Evolutionary conservation across 2,329 filamentous ascomycete genomes (phyloP).

Genomic region (Venturia oleaginea): DNA sequence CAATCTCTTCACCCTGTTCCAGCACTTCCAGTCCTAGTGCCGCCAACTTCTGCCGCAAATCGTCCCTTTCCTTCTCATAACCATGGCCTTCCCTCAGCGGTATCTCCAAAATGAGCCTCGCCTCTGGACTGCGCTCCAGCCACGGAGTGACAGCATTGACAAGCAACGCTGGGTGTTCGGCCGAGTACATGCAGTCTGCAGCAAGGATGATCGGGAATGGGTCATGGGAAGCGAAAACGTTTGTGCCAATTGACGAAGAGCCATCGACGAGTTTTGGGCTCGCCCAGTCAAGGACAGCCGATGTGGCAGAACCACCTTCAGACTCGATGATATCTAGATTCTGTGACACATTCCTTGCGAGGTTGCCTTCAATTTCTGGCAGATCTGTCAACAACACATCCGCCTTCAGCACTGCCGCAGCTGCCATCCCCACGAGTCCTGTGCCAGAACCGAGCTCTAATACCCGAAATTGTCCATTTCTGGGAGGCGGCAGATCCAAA

Average conservation of each 20-base stretch:
- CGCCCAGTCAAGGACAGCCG: conserved; percentile 65
- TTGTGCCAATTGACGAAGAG: background rate
- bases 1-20: conserved; percentile 53
- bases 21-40: conserved; percentile 43
- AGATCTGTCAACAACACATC: conserved; percentile 73
- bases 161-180: conserved; percentile 69
- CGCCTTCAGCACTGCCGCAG: conserved; percentile 60
- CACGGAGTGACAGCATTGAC: conserved; percentile 61
- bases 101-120: conserved; percentile 69
- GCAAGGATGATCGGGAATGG: conserved; percentile 58
- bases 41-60: conserved; percentile 55
- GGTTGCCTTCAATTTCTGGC: conserved; percentile 71
- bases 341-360: conserved; percentile 59
- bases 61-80: conserved; percentile 54
- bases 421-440: conserved; percentile 79
- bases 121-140: conserved; percentile 46
- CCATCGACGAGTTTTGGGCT: conserved; percentile 42
- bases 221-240: background rate
- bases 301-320: conserved; percentile 48
- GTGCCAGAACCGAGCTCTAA: conserved; percentile 87
- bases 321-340: conserved; percentile 51
- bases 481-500: conserved; percentile 21
- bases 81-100: conserved; percentile 57
- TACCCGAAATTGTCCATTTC: conserved; percentile 23
- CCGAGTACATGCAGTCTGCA: conserved; percentile 80